Evolutionary conservation across 2,329 filamentous ascomycete species (phyloP).

Genomic region (Ascosphaera aggregata): DNA sequence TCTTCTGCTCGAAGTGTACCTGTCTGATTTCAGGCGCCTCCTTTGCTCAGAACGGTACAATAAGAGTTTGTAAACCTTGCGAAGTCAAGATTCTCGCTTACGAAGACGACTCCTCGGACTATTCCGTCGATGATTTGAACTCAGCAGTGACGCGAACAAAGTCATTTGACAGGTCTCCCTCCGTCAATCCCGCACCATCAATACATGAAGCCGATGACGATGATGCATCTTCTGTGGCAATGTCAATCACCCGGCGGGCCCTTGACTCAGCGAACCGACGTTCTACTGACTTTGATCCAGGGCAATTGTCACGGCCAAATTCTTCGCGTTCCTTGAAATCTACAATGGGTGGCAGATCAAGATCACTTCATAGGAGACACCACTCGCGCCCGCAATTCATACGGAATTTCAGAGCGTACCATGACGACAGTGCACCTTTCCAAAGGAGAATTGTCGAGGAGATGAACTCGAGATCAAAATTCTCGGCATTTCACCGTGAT

Average conservation of each 20-base stretch:
- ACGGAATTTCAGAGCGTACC: conserved; percentile 44
- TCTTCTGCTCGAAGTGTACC: conserved; percentile 93
- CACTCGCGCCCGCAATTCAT: conserved; percentile 72
- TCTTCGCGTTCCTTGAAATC: conserved; percentile 80
- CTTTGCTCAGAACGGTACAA: conserved; percentile 64
- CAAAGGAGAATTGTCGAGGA: conserved; percentile 51
- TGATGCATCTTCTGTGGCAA: conserved; percentile 32
- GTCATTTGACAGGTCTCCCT: conserved; percentile 32
- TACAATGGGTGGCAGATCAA: conserved; percentile 41
- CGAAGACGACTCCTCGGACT: conserved; percentile 77
- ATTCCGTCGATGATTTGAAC: conserved; percentile 49
- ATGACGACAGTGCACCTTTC: conserved; percentile 73
- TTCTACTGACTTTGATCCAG: conserved; percentile 62
- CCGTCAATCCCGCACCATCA: conserved; percentile 16
- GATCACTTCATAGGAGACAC: conserved; percentile 68
- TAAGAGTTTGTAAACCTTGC: conserved; percentile 84
- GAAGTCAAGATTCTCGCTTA: conserved; percentile 76
- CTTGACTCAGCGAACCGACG: conserved; percentile 61
- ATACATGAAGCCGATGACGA: conserved; percentile 24
- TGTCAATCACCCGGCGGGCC: conserved; percentile 38
- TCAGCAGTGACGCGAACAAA: conserved; percentile 39
- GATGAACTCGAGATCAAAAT: conserved; percentile 35
- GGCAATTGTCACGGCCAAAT: conserved; percentile 56
- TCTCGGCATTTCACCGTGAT: conserved; percentile 92
- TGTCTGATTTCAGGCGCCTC: conserved; percentile 67